phyloP scores from a whole-genome alignment of 768 basidiomycete genomes.

The Pulveroboletus frians region DNA sequence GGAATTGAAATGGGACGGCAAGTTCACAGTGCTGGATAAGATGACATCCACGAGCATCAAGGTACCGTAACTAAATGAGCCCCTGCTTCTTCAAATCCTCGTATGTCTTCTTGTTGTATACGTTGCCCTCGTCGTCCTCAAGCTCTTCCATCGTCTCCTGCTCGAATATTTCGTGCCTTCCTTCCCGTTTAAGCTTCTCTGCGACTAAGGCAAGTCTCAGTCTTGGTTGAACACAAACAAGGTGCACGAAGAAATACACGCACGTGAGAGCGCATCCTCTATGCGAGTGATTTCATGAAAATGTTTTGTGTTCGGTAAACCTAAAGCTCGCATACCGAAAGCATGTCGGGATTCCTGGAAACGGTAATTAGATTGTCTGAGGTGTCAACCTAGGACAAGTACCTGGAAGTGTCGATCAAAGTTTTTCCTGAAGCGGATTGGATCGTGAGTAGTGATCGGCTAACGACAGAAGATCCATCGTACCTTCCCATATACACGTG shows the following conservation, averaged over 20 bases:
- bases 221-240: background rate
- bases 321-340: constrained; percentile 96
- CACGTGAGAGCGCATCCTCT: constrained; percentile 90
- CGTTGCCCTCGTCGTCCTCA: constrained; percentile 97
- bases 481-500: constrained; percentile 95
- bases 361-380: constrained; percentile 16
- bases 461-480: constrained; percentile 17
- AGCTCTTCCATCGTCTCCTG: constrained; percentile 97
- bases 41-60: background rate
- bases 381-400: constrained; percentile 10
- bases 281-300: constrained; percentile 99
- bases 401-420: constrained; percentile 95
- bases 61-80: constrained; percentile 48
- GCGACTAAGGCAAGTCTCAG: constrained; percentile 55
- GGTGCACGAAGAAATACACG: constrained; percentile 31
- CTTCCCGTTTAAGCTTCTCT: constrained; percentile 95
- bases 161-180: constrained; percentile 88
- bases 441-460: constrained; percentile 13
- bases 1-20: constrained; percentile 1
- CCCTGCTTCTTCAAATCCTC: constrained; percentile 96
- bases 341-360: constrained; percentile 88
- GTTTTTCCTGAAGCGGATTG: constrained; percentile 62
- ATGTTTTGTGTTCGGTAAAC: constrained; percentile 96
- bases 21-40: background rate
- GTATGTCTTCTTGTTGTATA: constrained; percentile 97